phyloP scores from a whole-genome alignment of 805 yeast genomes.

The Candida vaughaniae region DNA sequence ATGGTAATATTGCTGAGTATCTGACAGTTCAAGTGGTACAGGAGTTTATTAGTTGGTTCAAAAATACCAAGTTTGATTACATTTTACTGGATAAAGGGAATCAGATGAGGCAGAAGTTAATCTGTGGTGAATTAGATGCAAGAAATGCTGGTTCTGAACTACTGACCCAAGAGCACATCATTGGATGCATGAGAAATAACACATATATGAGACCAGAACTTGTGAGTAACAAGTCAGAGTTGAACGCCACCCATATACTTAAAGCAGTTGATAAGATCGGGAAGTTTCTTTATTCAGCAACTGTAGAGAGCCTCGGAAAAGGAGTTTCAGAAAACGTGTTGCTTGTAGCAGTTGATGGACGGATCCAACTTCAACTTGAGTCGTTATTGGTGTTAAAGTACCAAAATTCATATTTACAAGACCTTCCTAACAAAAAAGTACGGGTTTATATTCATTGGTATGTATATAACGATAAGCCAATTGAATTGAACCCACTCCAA shows the following conservation, averaged over 20 bases:
- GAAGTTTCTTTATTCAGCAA: conserved; percentile 13
- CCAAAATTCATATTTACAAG: conserved; percentile 6
- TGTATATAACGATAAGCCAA: conserved; percentile 14
- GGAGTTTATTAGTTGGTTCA: conserved; percentile 11
- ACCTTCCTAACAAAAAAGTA: neutral
- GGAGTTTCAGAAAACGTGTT: conserved; percentile 2
- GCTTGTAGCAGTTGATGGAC: conserved; percentile 10
- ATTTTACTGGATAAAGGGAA: conserved; percentile 10
- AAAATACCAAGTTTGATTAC: conserved; percentile 11
- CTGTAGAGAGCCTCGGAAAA: conserved; percentile 1
- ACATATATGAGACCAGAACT: conserved; percentile 13
- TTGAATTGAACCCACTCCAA: conserved; percentile 5
- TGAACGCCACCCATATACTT: conserved; percentile 12
- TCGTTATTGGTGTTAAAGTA: conserved; percentile 9
- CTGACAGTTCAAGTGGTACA: neutral
- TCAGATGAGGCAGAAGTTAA: neutral
- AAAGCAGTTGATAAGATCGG: conserved; percentile 6
- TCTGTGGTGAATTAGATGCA: neutral
- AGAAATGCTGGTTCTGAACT: neutral
- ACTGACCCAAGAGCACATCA: neutral
- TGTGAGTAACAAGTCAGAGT: neutral
- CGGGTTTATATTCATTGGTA: conserved; percentile 13
- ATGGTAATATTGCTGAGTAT: neutral
- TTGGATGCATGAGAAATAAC: neutral
- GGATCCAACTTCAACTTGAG: conserved; percentile 5